Evolutionary conservation across 495 filamentous ascomycete species (phyloP).

Genomic region (Hypomontagnella monticulosa): DNA sequence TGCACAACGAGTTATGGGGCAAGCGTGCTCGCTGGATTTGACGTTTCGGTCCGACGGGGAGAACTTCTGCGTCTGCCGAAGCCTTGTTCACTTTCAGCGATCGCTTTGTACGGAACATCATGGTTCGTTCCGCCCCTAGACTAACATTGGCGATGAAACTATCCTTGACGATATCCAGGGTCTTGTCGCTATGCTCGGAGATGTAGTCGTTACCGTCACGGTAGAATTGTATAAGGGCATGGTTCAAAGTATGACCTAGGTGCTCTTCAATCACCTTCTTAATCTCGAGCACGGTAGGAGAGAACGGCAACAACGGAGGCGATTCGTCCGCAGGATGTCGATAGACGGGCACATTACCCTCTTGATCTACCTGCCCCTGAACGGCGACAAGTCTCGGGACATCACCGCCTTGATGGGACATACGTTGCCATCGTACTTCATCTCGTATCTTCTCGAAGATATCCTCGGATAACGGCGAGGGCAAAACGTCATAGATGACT

Average conservation of each 20-base stretch:
- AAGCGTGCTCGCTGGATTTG: conserved; percentile 71
- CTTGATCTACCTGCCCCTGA: conserved; percentile 74
- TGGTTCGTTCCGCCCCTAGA: conserved; percentile 88
- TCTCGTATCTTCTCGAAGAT: conserved; percentile 75
- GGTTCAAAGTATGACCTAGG: conserved; percentile 86
- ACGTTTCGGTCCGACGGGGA: conserved; percentile 35
- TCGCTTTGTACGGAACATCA: conserved; percentile 89
- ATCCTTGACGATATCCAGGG: conserved; percentile 83
- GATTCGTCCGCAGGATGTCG: conserved; percentile 94
- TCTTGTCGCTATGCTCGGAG: conserved; percentile 97
- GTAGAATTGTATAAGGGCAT: conserved; percentile 93
- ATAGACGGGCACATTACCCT: conserved; percentile 89
- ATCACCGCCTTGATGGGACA: conserved; percentile 91
- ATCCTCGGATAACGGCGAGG: conserved; percentile 56
- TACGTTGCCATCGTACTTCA: conserved; percentile 89
- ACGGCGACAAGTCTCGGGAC: conserved; percentile 95
- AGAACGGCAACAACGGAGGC: conserved; percentile 79
- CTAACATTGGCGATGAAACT: conserved; percentile 92
- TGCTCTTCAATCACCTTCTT: conserved; percentile 71
- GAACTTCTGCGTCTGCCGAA: conserved; percentile 17
- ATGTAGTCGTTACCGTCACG: conserved; percentile 92
- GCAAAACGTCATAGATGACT: conserved; percentile 75
- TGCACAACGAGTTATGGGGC: conserved; percentile 88
- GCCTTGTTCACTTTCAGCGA: conserved; percentile 44
- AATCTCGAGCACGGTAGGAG: conserved; percentile 73